Percentiles rank a stretch among this genome's conserved stretches.
phyloP scores from a whole-genome alignment of 2,329 filamentous ascomycete species.

The Ascocoryne sarcoides region DNA sequence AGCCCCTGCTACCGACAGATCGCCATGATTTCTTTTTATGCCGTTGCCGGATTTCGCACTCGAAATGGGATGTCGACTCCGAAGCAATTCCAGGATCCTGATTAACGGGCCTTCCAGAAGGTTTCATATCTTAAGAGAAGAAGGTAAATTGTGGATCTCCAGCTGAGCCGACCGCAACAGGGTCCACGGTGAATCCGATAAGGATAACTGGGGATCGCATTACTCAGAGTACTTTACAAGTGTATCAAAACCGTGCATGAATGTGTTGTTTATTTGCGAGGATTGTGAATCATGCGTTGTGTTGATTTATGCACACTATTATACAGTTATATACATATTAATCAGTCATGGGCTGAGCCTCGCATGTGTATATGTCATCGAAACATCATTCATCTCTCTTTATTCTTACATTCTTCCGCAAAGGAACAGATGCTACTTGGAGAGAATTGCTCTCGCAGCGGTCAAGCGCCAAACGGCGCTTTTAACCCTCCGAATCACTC shows the following conservation, averaged over 20 bases:
- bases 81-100: constrained; percentile 16
- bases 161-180: constrained; percentile 9
- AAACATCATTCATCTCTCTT: too few species aligned
- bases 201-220: not conserved
- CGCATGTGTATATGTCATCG: too few species aligned
- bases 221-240: not conserved
- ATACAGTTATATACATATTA: too few species aligned
- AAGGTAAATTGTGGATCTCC: constrained; percentile 10
- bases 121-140: constrained; percentile 21
- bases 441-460: too few species aligned
- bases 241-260: not conserved
- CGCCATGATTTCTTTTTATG: constrained; percentile 4
- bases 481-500: too few species aligned
- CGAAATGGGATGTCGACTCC: constrained; percentile 6
- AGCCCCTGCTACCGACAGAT: constrained; percentile 4
- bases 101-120: constrained; percentile 24
- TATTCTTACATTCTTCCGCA: too few species aligned
- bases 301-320: too few species aligned
- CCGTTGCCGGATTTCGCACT: constrained; percentile 8
- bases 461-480: too few species aligned
- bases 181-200: constrained; percentile 5
- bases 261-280: too few species aligned
- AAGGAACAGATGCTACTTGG: too few species aligned
- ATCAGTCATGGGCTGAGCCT: too few species aligned
- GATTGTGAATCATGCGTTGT: too few species aligned